Evolutionary conservation across 495 filamentous ascomycete genomes (phyloP).

Genomic region (Hypoxylon crocopeplum): DNA sequence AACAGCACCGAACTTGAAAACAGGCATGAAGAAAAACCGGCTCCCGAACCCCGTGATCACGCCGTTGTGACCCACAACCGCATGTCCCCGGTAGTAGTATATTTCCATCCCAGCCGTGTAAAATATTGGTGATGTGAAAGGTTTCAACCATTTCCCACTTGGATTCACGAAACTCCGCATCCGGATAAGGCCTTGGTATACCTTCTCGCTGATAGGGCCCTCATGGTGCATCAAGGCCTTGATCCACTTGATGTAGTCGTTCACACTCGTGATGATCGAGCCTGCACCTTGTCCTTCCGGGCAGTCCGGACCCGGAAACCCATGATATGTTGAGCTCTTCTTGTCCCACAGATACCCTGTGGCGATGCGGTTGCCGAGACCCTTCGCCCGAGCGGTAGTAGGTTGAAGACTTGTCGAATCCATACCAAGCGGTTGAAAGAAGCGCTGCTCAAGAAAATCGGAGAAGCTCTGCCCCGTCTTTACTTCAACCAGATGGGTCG

Average conservation of each 20-base stretch:
- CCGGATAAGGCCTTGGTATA: conserved; percentile 43
- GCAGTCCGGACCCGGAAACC: conserved; percentile 1
- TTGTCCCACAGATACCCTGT: conserved; percentile 35
- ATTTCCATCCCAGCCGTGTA: conserved; percentile 53
- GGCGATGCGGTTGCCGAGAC: conserved; percentile 44
- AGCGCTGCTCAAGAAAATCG: conserved; percentile 48
- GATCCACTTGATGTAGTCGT: conserved; percentile 60
- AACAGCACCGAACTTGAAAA: conserved; percentile 48
- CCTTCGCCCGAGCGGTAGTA: conserved; percentile 28
- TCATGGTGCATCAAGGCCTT: conserved; percentile 37
- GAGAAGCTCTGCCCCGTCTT: conserved; percentile 47
- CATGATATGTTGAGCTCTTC: conserved; percentile 2
- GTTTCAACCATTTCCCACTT: background rate
- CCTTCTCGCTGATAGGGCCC: conserved; percentile 44
- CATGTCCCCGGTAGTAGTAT: conserved; percentile 49
- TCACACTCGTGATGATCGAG: conserved; percentile 55
- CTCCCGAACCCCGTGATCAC: conserved; percentile 49
- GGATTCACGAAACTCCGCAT: conserved; percentile 39
- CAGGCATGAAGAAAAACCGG: conserved; percentile 53
- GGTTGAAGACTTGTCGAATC: conserved; percentile 51
- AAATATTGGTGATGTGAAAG: conserved; percentile 14
- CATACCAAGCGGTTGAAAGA: conserved; percentile 58
- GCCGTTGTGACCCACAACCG: conserved; percentile 50
- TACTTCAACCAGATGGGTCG: conserved; percentile 50
- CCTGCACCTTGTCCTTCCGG: conserved; percentile 52